Base-by-base conservation (phyloP, 345 rosid species). In the Isatis tinctoria region DNA sequence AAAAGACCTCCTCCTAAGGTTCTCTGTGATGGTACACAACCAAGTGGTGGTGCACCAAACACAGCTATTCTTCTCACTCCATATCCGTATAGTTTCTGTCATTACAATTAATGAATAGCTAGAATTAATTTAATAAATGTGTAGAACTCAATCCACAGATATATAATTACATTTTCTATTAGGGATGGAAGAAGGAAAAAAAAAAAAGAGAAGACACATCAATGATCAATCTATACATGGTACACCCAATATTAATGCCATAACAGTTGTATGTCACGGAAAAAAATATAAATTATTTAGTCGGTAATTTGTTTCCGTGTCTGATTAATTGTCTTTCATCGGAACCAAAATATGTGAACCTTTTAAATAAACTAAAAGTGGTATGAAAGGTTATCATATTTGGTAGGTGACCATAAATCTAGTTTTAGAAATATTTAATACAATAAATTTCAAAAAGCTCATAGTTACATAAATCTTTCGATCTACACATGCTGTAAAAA, bases 21-120 rank as follows among this genome's bases (percentile, higher is more conserved):
- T 82, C 96, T 84, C 22, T 89, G 96, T 6, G 90, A 77, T 35
- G 98, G 94, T 39, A 87, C 53, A 52, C 97, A 89, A 12, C 98
- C 97, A 11, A 89, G 60, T 35, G 91, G 88, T 8, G 94, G 90
- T 73, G 81, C 44, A 58, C 90, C 51, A 6, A 87, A 6, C 1
- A 87, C 77, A 47, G 75, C 89, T 14, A 89, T 35, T 52, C 84
- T 85, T 72, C 91, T 82, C 10, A 88, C 92, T 71, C 97, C 97
- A 56, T 70, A 70, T 63, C 80, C 80, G 71, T 81, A 22, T 82
- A 73, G 45, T 65, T 78, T 10, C 28, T 66, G 41, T 2, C 74
- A 65, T 80, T 8, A 18, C 2, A 71, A 48, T 85, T 85, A 78
- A 86, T 85, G 83, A 20, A 5, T 33, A 58, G 14, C 39, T 57